Conservation (phyloP, 1,284 basidiomycete species). For the Hymenochaete sp. region DNA sequence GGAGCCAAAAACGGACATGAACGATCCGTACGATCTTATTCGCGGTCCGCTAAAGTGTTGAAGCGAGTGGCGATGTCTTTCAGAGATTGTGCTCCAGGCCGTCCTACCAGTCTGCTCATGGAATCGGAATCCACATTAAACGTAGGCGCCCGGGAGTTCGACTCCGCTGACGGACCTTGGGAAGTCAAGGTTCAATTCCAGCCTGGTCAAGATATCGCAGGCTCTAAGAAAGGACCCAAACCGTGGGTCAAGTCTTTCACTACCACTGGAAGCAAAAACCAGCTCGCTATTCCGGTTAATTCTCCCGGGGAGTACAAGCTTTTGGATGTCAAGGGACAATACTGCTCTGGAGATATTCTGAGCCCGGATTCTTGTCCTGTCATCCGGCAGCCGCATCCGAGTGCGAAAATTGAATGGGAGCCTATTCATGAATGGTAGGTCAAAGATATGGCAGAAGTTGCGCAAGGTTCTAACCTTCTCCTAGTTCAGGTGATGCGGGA, state of each 20-base stretch:
- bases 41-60: conserved; percentile 64
- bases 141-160: conserved; percentile 43
- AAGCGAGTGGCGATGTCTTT: conserved; percentile 72
- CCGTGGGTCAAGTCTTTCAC: conserved; percentile 56
- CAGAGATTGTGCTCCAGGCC: conserved; percentile 61
- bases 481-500: conserved; percentile 88
- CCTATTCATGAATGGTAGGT: conserved; percentile 85
- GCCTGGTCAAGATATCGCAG: conserved; percentile 26
- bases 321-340: conserved; percentile 61
- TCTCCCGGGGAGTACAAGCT: conserved; percentile 82
- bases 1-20: conserved; percentile 23
- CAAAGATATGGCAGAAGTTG: not conserved
- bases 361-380: conserved; percentile 75
- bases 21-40: conserved; percentile 30
- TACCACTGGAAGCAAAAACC: conserved; percentile 37
- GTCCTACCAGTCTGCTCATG: conserved; percentile 68
- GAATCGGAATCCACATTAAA: conserved; percentile 50
- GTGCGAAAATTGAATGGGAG: conserved; percentile 80
- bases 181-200: conserved; percentile 54
- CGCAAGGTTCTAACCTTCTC: conserved; percentile 13
- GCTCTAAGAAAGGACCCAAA: conserved; percentile 29
- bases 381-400: conserved; percentile 66
- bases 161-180: conserved; percentile 59
- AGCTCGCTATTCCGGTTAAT: conserved; percentile 43
- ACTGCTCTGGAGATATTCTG: conserved; percentile 73